A percentile compares a stretch with the other conserved stretches of the same genome.
phyloP scores from a whole-genome alignment of 768 basidiomycete species.

The Clathrus columnatus region DNA sequence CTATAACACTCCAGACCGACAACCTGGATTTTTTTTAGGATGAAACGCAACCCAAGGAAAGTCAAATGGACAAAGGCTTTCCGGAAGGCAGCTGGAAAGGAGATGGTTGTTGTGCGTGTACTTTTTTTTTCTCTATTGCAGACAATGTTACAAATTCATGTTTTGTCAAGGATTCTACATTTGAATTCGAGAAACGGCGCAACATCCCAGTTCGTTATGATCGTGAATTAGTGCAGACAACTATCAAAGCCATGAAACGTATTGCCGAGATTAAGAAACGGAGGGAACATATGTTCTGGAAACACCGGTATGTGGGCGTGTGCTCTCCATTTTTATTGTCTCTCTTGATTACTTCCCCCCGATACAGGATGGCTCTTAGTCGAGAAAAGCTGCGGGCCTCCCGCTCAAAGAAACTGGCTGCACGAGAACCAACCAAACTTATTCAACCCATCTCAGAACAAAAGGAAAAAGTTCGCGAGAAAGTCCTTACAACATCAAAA shows the following conservation, averaged over 20 bases:
- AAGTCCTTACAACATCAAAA: conserved; percentile 64
- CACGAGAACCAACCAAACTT: conserved; percentile 49
- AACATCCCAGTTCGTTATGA: conserved; percentile 97
- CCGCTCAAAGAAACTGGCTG: conserved; percentile 55
- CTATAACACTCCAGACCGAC: not conserved
- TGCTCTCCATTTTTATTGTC: not conserved
- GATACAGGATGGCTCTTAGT: conserved; percentile 70
- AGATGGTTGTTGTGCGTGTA: conserved; percentile 91
- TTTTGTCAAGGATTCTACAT: conserved; percentile 76
- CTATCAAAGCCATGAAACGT: conserved; percentile 94
- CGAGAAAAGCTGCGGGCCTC: conserved; percentile 70
- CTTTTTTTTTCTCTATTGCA: too few relatives aligned
- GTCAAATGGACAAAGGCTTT: conserved; percentile 99
- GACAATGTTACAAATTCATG: too few relatives aligned
- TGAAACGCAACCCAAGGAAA: conserved; percentile 99
- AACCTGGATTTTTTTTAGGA: conserved; percentile 38
- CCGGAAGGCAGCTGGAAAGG: conserved; percentile 96
- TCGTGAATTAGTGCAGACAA: conserved; percentile 86
- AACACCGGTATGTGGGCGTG: conserved; percentile 55
- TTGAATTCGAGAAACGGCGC: conserved; percentile 98
- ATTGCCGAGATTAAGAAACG: conserved; percentile 84
- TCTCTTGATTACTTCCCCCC: conserved; percentile 2
- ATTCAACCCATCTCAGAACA: conserved; percentile 46
- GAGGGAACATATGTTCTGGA: conserved; percentile 94
- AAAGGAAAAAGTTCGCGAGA: conserved; percentile 49